Percentiles rank a stretch among this genome's conserved stretches.
These are phyloP conservation scores for Solanum dulcamara DNA, from an alignment of 257 asterid genomes.

Conservation along the genomic window DNA sequence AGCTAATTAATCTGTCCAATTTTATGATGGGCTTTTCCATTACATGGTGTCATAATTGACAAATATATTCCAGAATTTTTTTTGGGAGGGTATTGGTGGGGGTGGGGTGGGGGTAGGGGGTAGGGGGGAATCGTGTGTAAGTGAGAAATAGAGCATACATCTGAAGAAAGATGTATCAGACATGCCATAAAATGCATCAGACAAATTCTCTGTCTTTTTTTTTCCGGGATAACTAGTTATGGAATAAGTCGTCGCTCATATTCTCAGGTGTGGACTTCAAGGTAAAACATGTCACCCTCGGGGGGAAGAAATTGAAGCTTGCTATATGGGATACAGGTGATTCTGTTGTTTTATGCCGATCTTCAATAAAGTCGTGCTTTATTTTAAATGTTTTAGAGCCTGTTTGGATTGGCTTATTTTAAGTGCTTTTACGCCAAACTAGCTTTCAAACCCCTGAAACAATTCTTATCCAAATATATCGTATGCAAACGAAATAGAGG, in stretches of 20 bases:
- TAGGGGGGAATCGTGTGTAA: background rate
- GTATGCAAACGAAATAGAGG: background rate
- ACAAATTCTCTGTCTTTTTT: background rate
- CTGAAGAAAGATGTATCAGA: background rate
- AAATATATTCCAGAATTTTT: background rate
- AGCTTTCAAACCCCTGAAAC: background rate
- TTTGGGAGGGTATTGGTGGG: no score
- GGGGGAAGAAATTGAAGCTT: slow-evolving; percentile 93
- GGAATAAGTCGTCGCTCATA: background rate
- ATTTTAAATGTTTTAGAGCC: background rate
- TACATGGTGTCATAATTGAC: background rate
- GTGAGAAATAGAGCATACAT: background rate
- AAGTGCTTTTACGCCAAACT: no score
- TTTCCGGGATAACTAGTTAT: background rate
- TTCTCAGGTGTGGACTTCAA: slow-evolving; percentile 87
- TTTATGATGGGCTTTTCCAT: background rate
- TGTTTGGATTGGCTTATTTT: no score
- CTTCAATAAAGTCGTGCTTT: background rate
- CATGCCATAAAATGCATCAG: background rate
- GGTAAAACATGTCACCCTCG: slow-evolving; percentile 79
- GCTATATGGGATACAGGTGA: slow-evolving; percentile 99
- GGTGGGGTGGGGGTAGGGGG: no score
- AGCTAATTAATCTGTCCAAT: background rate
- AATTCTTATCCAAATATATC: background rate
- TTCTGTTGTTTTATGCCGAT: background rate